A percentile compares a stretch with the other conserved stretches of the same genome.
Evolutionary conservation across 345 rosid genomes (phyloP).

Genomic region (Sonneratia caseolaris): DNA sequence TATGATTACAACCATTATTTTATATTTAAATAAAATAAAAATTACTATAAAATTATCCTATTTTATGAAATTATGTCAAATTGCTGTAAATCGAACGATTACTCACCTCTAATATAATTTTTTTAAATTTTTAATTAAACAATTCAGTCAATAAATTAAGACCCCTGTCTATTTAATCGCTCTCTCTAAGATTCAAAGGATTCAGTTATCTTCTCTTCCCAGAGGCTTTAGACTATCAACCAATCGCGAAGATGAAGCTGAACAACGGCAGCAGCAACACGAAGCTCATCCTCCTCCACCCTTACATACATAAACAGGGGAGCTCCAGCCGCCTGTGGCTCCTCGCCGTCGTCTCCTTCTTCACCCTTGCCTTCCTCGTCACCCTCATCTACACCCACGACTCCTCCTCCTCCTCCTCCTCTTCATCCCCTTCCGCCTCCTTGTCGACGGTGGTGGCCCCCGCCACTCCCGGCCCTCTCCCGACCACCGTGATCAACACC

Average conservation of each 20-base stretch:
- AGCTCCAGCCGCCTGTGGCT: conserved; percentile 69
- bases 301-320: conserved; percentile 80
- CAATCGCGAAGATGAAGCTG: conserved; percentile 20
- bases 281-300: conserved; percentile 84
- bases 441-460: conserved; percentile 5
- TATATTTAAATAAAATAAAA: no score
- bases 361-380: conserved; percentile 67
- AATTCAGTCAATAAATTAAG: neutral
- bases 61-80: no score
- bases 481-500: conserved; percentile 56
- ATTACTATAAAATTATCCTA: no score
- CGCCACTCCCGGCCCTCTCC: conserved; percentile 18
- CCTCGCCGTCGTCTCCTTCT: conserved; percentile 67
- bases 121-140: no score
- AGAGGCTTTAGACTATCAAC: conserved; percentile 24
- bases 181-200: neutral
- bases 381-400: conserved; percentile 53
- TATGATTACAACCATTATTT: no score
- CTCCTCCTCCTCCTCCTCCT: conserved; percentile 14
- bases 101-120: neutral
- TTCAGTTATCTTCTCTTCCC: neutral
- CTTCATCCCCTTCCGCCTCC: conserved; percentile 16
- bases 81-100: neutral
- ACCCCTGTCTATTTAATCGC: neutral
- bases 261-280: conserved; percentile 68